Conservation (phyloP, 192 early-diverging fungal genomes). For the Coemansia sp. region DNA sequence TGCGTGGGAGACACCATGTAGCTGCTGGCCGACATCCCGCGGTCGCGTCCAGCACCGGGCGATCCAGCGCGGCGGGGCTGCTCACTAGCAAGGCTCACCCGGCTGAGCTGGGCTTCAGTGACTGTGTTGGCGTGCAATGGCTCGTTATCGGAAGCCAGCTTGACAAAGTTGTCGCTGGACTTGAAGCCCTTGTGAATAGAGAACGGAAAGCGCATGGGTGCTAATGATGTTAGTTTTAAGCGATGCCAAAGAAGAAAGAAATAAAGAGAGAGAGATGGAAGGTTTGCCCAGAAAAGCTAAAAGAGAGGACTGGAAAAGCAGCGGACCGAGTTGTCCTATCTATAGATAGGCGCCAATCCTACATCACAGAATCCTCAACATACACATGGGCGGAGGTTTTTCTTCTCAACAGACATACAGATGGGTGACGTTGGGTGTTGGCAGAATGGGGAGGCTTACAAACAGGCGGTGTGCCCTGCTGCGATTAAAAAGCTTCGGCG, state of each 20-base stretch:
- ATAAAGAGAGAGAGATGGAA: neutral
- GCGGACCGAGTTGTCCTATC: too few relatives aligned
- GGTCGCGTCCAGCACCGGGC: conserved; percentile 1
- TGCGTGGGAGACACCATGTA: conserved; percentile 8
- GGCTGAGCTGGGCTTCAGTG: neutral
- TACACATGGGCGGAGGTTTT: too few relatives aligned
- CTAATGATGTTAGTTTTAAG: neutral
- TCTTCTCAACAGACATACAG: neutral
- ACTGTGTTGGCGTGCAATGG: neutral
- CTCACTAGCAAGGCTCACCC: neutral
- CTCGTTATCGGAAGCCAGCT: conserved; percentile 19
- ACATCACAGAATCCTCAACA: neutral
- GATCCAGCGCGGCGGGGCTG: neutral
- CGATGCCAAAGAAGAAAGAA: neutral
- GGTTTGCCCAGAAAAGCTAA: too few relatives aligned
- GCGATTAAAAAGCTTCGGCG: neutral
- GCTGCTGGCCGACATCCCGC: conserved; percentile 16
- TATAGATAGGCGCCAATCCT: neutral
- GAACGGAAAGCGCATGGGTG: conserved; percentile 45
- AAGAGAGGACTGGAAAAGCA: too few relatives aligned
- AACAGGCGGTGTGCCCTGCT: neutral
- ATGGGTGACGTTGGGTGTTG: neutral
- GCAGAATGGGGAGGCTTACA: neutral
- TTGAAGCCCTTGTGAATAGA: conserved; percentile 24
- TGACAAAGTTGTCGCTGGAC: conserved; percentile 43